Evolutionary conservation across 345 rosid genomes (phyloP), one percentile per base, ranked within the genome.

Genomic region (Anastatica hierochuntica): DNA sequence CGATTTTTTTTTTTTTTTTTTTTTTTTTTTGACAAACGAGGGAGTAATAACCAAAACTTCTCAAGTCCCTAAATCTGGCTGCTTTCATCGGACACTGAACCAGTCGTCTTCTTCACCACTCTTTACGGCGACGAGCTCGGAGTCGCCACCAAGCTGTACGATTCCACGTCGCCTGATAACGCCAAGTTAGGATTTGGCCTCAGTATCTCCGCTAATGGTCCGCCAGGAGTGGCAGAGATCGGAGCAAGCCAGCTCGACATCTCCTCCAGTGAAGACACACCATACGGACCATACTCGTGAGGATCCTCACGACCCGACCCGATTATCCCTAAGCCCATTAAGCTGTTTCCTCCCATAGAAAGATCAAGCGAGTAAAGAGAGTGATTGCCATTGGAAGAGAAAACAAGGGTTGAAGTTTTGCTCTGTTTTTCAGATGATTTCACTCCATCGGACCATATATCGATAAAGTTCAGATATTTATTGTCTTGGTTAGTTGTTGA

Each of bases 181-280:
- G 45, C 58, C 15, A 47, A 38, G 37, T 33, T 43, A 3, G 67
- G 47, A 40, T 69, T 72, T 0, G 78, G 68, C 64, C 82, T 69
- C 2, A 85, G 66, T 42, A 79, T 83, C 64, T 85, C 90, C 0
- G 85, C 95, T 31, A 86, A 64, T 24, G 95, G 95, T 20, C 95
- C 95, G 1, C 95, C 95, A 1, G 79, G 84, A 0, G 82, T 43
- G 21, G 77, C 46, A 4, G 78, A 61, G 12, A 49, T 48, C 5
- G 79, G 68, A 63, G 63, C 60, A 43, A 71, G 64, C 80, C 80
- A 77, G 43, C 50, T 57, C 21, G 85, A 40, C 35, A 48, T 54
- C 19, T 56, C 47, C 21, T 49, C 54, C 2, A 51, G 42, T 3
- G 72, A 48, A 39, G 67, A 49, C 52, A 56, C 58, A 17, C 55